These are phyloP conservation scores for Marvania coccoides DNA, from an alignment of 139 green algal species.

Conservation along the genomic window DNA sequence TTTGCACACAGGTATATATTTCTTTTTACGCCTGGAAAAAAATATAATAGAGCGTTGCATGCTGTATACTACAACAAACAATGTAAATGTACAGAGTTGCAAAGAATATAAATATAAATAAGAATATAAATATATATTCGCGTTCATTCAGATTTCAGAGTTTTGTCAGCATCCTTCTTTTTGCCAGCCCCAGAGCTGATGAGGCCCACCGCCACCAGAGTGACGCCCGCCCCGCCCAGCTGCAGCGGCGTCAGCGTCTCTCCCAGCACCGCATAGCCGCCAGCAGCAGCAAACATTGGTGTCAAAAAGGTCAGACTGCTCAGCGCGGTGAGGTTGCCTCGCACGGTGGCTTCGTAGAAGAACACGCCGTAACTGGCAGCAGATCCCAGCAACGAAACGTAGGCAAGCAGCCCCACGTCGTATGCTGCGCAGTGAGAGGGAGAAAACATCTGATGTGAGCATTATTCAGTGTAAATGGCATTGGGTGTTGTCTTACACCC, in stretches of 20 bases:
- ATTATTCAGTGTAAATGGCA: not conserved
- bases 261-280: conserved; percentile 72
- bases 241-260: conserved; percentile 82
- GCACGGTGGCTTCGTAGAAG: conserved; percentile 57
- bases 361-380: conserved; percentile 85
- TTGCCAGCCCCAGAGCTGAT: no score
- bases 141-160: no score
- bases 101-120: no score
- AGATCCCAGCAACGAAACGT: conserved; percentile 84
- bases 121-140: no score
- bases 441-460: not conserved
- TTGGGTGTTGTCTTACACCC: not conserved
- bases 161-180: no score
- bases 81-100: no score
- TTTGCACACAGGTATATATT: no score
- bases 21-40: no score
- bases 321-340: conserved; percentile 78
- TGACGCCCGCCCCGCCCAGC: conserved; percentile 76
- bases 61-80: no score
- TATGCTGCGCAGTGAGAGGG: conserved; percentile 8
- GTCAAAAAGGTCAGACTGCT: conserved; percentile 94
- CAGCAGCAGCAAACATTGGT: conserved; percentile 78
- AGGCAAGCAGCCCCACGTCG: conserved; percentile 42
- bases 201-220: conserved; percentile 71
- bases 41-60: no score